Evolutionary conservation across 164 flowering plant genomes (phyloP).

Genomic region (Vitis labrusca): DNA sequence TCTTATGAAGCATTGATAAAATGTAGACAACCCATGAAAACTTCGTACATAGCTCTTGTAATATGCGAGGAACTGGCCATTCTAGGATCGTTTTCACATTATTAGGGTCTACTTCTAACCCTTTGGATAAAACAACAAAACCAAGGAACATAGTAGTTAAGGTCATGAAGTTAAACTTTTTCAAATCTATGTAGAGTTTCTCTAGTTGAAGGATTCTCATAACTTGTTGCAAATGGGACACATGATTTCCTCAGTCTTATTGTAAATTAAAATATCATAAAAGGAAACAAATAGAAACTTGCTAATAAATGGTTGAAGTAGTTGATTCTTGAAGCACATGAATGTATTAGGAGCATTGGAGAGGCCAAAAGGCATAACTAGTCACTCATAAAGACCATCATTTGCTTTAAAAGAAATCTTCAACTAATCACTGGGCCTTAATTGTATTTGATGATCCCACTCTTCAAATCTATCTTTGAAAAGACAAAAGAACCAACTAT

Average conservation of each 20-base stretch:
- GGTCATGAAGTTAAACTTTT: no score
- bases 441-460: background rate
- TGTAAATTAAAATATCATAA: background rate
- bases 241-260: background rate
- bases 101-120: background rate
- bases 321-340: no score
- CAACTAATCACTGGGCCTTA: background rate
- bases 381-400: background rate
- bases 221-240: background rate
- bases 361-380: no score
- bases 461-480: slow-evolving; percentile 4
- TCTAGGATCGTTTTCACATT: background rate
- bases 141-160: background rate
- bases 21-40: no score
- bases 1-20: no score
- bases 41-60: no score
- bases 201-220: background rate
- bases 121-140: background rate
- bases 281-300: no score
- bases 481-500: background rate
- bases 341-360: no score
- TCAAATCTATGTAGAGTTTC: background rate
- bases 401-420: background rate
- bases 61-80: background rate
- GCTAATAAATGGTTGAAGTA: no score